Conservation (phyloP, 139 green algal species). For the Chlorella vulgaris region DNA sequence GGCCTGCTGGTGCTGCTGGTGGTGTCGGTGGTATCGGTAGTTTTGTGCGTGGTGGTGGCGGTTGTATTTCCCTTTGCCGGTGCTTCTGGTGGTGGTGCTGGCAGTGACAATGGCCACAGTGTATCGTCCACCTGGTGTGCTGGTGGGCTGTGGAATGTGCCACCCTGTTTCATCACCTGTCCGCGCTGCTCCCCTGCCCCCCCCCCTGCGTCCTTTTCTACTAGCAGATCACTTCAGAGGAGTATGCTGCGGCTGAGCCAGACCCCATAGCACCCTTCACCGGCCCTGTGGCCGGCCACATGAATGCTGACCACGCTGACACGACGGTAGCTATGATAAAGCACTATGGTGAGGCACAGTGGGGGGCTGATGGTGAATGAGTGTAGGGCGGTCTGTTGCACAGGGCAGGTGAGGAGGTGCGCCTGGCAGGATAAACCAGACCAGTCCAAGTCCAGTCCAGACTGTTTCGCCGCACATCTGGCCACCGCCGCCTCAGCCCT, state of each 20-base stretch:
- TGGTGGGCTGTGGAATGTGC: too few species aligned
- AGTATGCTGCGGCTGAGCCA: slow-evolving; percentile 40
- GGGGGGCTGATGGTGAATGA: neutral
- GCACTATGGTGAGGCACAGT: slow-evolving; percentile 58
- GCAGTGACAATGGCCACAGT: too few species aligned
- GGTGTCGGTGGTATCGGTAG: too few species aligned
- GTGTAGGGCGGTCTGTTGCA: neutral
- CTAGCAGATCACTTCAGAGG: slow-evolving; percentile 14
- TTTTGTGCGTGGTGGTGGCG: too few species aligned
- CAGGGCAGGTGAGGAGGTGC: neutral
- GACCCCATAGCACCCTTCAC: slow-evolving; percentile 83
- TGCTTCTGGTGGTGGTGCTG: too few species aligned
- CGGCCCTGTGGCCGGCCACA: slow-evolving; percentile 76
- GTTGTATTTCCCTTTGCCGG: too few species aligned
- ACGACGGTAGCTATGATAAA: slow-evolving; percentile 68
- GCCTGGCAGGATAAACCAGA: neutral
- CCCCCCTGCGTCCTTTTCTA: neutral
- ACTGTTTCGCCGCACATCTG: neutral
- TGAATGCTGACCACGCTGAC: slow-evolving; percentile 64
- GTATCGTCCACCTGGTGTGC: too few species aligned
- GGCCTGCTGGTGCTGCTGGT: neutral
- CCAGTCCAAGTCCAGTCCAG: neutral
- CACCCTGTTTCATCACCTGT: too few species aligned
- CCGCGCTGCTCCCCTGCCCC: neutral
- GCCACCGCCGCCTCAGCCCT: neutral